A percentile compares a stretch with the other conserved stretches of the same genome.
phyloP scores from a whole-genome alignment of 371 early-diverging fungal genomes.

The Rhizopus delemar region DNA sequence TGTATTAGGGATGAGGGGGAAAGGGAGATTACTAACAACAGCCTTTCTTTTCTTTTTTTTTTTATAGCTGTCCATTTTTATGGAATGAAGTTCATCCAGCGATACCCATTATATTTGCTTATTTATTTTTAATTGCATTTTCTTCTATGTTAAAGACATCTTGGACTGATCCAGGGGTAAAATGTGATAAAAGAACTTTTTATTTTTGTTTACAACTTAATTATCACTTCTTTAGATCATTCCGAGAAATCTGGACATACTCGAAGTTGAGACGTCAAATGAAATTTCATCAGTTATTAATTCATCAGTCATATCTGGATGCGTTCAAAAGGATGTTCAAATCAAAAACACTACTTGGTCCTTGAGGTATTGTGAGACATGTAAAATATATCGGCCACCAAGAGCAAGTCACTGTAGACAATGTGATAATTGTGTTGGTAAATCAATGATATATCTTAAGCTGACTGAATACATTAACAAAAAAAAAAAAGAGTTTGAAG shows the following conservation, averaged over 20 bases:
- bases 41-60: no score
- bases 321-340: slow-evolving; percentile 56
- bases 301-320: slow-evolving; percentile 17
- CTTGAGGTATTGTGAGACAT: slow-evolving; percentile 89
- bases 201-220: no score
- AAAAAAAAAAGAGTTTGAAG: slow-evolving; percentile 64
- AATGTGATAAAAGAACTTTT: background rate
- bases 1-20: no score
- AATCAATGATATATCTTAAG: background rate
- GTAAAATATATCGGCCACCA: slow-evolving; percentile 85
- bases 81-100: slow-evolving; percentile 64
- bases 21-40: background rate
- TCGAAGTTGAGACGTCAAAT: slow-evolving; percentile 17
- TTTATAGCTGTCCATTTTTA: slow-evolving; percentile 58
- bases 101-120: slow-evolving; percentile 71
- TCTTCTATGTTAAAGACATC: slow-evolving; percentile 81
- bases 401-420: slow-evolving; percentile 84
- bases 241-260: slow-evolving; percentile 71
- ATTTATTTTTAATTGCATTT: slow-evolving; percentile 67
- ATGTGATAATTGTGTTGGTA: slow-evolving; percentile 67
- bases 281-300: slow-evolving; percentile 24
- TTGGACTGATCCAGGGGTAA: slow-evolving; percentile 89
- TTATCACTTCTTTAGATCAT: slow-evolving; percentile 50
- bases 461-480: background rate
- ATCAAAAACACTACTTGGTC: slow-evolving; percentile 66